phyloP scores from a whole-genome alignment of 805 yeast genomes.

The Hanseniaspora hatyaiensis region DNA sequence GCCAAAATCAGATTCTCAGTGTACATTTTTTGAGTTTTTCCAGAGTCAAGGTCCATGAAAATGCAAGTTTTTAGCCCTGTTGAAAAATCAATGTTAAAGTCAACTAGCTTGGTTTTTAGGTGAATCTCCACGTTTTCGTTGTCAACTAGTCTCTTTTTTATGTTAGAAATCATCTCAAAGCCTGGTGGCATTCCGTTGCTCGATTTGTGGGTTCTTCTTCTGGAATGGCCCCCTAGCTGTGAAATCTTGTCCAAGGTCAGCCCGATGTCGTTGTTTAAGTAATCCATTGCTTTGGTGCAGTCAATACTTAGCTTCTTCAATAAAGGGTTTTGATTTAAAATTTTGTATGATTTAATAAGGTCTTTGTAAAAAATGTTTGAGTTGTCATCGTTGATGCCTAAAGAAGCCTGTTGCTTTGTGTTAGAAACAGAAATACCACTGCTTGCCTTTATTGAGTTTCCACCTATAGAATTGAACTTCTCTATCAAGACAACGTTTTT shows the following conservation, averaged over 20 bases:
- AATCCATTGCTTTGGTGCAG: slow-evolving; percentile 55
- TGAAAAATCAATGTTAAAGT: slow-evolving; percentile 24
- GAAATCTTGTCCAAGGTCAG: slow-evolving; percentile 56
- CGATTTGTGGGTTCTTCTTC: slow-evolving; percentile 72
- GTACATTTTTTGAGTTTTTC: slow-evolving; percentile 33
- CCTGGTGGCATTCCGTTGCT: slow-evolving; percentile 48
- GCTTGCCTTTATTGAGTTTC: slow-evolving; percentile 51
- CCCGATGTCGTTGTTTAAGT: slow-evolving; percentile 56
- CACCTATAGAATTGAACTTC: slow-evolving; percentile 40
- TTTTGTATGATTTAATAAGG: slow-evolving; percentile 55
- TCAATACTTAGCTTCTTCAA: slow-evolving; percentile 50
- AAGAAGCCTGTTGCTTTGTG: slow-evolving; percentile 44
- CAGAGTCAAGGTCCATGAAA: slow-evolving; percentile 28
- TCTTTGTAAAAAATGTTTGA: slow-evolving; percentile 51
- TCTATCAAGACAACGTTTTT: slow-evolving; percentile 38
- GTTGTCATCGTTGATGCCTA: slow-evolving; percentile 33
- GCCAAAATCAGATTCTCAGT: slow-evolving; percentile 38
- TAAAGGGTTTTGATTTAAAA: slow-evolving; percentile 30
- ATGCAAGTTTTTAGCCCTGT: slow-evolving; percentile 5
- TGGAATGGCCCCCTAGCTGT: slow-evolving; percentile 75
- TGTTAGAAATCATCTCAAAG: slow-evolving; percentile 41
- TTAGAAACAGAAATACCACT: slow-evolving; percentile 62
- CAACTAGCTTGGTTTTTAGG: slow-evolving; percentile 32
- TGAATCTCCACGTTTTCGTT: slow-evolving; percentile 29
- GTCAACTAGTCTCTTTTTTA: slow-evolving; percentile 29